Percentiles rank a stretch among this genome's conserved stretches.
Evolutionary conservation across 257 asterid genomes (phyloP).

Genomic region (Solanum tarijense): DNA sequence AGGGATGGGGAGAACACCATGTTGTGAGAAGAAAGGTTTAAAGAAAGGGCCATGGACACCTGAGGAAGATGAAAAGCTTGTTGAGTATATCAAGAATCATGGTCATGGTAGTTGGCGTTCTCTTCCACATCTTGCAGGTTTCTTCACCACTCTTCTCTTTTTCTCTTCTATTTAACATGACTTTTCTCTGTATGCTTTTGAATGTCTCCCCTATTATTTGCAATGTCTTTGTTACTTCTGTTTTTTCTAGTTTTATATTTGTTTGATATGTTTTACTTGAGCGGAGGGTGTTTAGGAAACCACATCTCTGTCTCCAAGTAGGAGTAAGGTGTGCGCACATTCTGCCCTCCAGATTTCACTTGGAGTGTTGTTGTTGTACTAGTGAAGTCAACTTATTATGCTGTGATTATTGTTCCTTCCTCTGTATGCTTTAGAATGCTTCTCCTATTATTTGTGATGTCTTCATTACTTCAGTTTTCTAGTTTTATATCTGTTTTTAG

Average conservation of each 20-base stretch:
- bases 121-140: slow-evolving; percentile 85
- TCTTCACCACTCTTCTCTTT: background rate
- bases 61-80: slow-evolving; percentile 73
- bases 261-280: background rate
- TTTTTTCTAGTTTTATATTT: background rate
- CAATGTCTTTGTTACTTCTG: background rate
- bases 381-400: background rate
- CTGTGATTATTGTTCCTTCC: background rate
- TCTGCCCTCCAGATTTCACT: background rate
- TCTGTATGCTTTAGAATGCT: background rate
- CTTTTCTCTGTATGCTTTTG: background rate
- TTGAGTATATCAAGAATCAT: slow-evolving; percentile 54
- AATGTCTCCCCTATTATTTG: background rate
- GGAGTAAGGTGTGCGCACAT: background rate
- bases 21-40: slow-evolving; percentile 83
- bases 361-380: background rate
- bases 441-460: background rate
- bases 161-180: background rate
- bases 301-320: background rate
- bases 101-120: slow-evolving; percentile 92
- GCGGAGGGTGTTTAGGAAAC: background rate
- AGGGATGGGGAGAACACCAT: slow-evolving; percentile 86
- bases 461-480: background rate
- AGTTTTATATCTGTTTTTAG: background rate
- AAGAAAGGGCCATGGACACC: slow-evolving; percentile 96